Percentiles rank a stretch among this genome's conserved stretches.
phyloP scores from a whole-genome alignment of 768 basidiomycete genomes.

The Inosperma sp. region DNA sequence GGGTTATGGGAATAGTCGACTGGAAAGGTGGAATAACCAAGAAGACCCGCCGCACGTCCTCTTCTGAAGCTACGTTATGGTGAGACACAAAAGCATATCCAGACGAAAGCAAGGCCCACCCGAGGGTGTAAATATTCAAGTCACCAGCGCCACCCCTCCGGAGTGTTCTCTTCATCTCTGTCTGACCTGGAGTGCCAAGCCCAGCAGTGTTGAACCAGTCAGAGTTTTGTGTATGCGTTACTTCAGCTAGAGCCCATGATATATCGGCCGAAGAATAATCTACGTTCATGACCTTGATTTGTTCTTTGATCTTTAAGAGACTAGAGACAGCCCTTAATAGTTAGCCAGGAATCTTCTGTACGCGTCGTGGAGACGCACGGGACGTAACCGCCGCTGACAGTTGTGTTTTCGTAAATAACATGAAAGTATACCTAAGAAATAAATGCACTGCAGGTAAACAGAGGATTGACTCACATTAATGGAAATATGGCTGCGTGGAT shows the following conservation, averaged over 20 bases:
- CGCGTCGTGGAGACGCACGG: conserved; percentile 29
- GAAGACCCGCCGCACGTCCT: conserved; percentile 38
- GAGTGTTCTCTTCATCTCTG: conserved; percentile 44
- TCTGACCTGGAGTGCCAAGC: conserved; percentile 34
- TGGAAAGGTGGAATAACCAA: conserved; percentile 56
- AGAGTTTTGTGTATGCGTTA: conserved; percentile 40
- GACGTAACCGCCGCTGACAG: conserved; percentile 37
- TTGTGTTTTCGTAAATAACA: conserved; percentile 30
- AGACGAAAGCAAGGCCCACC: conserved; percentile 26
- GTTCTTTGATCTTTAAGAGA: conserved; percentile 32
- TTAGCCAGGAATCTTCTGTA: background rate
- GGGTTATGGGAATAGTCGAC: conserved; percentile 35
- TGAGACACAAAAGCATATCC: background rate
- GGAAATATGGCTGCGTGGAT: conserved; percentile 14
- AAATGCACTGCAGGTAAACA: background rate
- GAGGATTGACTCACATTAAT: conserved; percentile 15
- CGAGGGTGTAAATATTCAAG: conserved; percentile 51
- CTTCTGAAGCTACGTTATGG: conserved; percentile 31
- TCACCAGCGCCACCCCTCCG: conserved; percentile 36
- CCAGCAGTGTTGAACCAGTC: conserved; percentile 46
- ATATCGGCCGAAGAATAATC: conserved; percentile 37
- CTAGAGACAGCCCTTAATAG: conserved; percentile 17
- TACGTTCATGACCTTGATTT: conserved; percentile 40
- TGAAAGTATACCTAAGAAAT: conserved; percentile 36
- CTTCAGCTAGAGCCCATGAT: conserved; percentile 38